phyloP scores from a whole-genome alignment of 495 filamentous ascomycete species.

The Penicillium ochrochloron region DNA sequence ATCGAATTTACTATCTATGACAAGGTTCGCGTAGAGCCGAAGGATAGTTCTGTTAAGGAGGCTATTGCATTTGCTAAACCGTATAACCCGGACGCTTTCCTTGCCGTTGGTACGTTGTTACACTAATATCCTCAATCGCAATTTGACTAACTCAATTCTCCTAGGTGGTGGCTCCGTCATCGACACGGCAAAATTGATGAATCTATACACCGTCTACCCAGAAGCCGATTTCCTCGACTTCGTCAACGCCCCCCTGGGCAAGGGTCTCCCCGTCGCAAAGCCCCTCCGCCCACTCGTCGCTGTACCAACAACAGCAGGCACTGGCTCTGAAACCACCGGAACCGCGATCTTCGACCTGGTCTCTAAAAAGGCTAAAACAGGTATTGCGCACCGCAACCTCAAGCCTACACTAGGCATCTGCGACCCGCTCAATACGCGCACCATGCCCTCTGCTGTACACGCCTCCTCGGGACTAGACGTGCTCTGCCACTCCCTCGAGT shows the following conservation, averaged over 20 bases:
- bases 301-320: slow-evolving; percentile 93
- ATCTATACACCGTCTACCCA: slow-evolving; percentile 86
- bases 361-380: slow-evolving; percentile 86
- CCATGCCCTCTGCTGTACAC: slow-evolving; percentile 92
- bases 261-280: slow-evolving; percentile 79
- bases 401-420: slow-evolving; percentile 96
- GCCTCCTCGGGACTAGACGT: slow-evolving; percentile 90
- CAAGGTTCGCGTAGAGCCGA: slow-evolving; percentile 81
- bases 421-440: slow-evolving; percentile 91
- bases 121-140: background rate
- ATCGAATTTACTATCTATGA: slow-evolving; percentile 82
- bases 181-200: slow-evolving; percentile 98
- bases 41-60: slow-evolving; percentile 86
- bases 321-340: slow-evolving; percentile 93
- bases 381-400: slow-evolving; percentile 90
- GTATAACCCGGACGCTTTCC: slow-evolving; percentile 81
- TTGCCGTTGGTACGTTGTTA: slow-evolving; percentile 76
- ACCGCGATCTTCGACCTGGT: slow-evolving; percentile 98
- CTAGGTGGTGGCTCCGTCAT: slow-evolving; percentile 77
- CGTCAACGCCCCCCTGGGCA: slow-evolving; percentile 93
- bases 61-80: slow-evolving; percentile 84
- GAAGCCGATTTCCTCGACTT: slow-evolving; percentile 94
- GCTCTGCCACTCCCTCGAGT: slow-evolving; percentile 90
- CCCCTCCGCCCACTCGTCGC: slow-evolving; percentile 85
- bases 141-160: slow-evolving; percentile 8